A percentile compares a stretch with the other conserved stretches of the same genome.
Conservation (phyloP, 352 stramenopile species). For the Phytophthora idaei region DNA sequence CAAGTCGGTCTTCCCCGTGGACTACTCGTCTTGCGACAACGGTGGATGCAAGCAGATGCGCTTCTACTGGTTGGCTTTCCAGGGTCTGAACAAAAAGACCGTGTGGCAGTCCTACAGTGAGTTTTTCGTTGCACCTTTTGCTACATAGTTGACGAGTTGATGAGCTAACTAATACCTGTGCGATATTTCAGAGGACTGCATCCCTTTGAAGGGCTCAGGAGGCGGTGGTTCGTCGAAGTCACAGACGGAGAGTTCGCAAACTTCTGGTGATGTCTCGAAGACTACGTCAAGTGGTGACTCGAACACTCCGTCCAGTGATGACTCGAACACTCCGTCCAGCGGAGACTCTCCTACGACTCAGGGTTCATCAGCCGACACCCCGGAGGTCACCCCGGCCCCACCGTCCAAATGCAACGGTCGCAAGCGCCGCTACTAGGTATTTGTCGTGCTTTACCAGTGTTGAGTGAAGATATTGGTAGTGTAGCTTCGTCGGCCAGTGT, state of each 20-base stretch:
- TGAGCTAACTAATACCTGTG: constrained; percentile 8
- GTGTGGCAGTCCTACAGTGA: constrained; percentile 54
- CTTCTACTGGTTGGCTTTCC: constrained; percentile 53
- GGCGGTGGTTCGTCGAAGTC: constrained; percentile 23
- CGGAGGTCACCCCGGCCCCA: constrained; percentile 28
- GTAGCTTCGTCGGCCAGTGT: background rate
- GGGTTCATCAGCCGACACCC: constrained; percentile 17
- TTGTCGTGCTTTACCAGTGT: constrained; percentile 13
- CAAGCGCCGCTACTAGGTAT: constrained; percentile 30
- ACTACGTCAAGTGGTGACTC: constrained; percentile 18
- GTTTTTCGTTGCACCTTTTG: constrained; percentile 4
- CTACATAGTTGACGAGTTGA: background rate
- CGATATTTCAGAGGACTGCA: constrained; percentile 39
- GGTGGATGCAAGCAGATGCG: constrained; percentile 44
- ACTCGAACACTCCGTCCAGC: constrained; percentile 16
- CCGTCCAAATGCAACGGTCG: constrained; percentile 35
- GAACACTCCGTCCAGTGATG: constrained; percentile 8
- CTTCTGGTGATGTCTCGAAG: constrained; percentile 20
- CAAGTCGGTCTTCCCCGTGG: constrained; percentile 46
- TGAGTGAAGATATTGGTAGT: constrained; percentile 23
- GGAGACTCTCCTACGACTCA: constrained; percentile 17
- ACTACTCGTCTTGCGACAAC: constrained; percentile 42
- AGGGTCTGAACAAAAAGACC: constrained; percentile 41
- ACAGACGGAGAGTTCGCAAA: constrained; percentile 14
- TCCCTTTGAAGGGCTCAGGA: constrained; percentile 34